Conservation (phyloP, 768 basidiomycete species). For the Cystobasidium onofrii region DNA sequence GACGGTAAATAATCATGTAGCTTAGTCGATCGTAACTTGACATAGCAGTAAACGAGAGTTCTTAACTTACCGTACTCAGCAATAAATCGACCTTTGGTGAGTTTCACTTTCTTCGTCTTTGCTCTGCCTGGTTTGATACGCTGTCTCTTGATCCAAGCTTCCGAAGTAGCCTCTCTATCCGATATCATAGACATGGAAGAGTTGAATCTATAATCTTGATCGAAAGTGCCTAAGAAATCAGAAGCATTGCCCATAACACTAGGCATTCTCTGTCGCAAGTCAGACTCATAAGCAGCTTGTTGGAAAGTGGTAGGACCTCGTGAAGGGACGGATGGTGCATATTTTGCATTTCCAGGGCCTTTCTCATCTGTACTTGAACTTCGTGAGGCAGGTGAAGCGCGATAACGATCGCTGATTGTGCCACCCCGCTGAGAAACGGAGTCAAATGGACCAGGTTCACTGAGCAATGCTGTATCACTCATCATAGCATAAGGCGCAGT, state of each 20-base stretch:
- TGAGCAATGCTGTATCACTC: neutral
- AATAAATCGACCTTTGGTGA: constrained; percentile 64
- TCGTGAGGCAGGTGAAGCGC: neutral
- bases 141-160: constrained; percentile 41
- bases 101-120: constrained; percentile 76
- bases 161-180: constrained; percentile 25
- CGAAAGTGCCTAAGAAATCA: constrained; percentile 2
- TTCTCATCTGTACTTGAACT: neutral
- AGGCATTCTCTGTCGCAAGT: constrained; percentile 2
- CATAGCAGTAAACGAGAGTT: too few relatives aligned
- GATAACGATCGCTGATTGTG: neutral
- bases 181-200: constrained; percentile 21
- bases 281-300: neutral
- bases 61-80: constrained; percentile 33
- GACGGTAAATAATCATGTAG: too few relatives aligned
- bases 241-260: neutral
- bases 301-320: neutral
- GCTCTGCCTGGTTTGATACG: constrained; percentile 38
- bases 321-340: neutral
- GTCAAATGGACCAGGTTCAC: neutral
- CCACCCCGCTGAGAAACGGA: neutral
- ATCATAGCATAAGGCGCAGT: constrained; percentile 1
- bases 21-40: too few relatives aligned
- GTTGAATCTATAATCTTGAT: neutral
- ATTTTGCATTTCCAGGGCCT: neutral